A percentile compares a stretch with the other conserved stretches of the same genome.
Conservation (phyloP, 257 asterid species). For the Penstemon eatonii region DNA sequence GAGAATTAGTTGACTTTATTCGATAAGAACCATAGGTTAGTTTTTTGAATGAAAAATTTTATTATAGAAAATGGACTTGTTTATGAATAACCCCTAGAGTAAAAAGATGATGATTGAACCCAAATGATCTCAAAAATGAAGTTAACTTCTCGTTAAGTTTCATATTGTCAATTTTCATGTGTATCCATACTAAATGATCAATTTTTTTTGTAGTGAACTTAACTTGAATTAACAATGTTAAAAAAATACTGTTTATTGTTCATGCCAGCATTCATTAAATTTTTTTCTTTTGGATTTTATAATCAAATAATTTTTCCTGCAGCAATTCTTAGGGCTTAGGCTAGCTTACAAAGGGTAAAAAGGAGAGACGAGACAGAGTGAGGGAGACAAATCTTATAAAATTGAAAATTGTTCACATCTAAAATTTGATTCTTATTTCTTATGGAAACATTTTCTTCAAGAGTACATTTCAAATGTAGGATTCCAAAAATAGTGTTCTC, state of each 20-base stretch:
- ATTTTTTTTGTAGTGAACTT: neutral
- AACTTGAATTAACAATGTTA: no score
- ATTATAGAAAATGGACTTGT: no score
- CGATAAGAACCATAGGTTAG: no score
- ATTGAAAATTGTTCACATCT: slow-evolving; percentile 23
- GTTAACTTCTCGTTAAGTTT: neutral
- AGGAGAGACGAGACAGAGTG: neutral
- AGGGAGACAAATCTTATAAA: neutral
- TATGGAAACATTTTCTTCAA: slow-evolving; percentile 25
- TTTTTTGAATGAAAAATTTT: no score
- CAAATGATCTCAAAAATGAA: neutral
- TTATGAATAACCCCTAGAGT: neutral
- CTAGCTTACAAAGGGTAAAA: slow-evolving; percentile 14
- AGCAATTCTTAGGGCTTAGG: slow-evolving; percentile 32
- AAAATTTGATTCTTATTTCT: slow-evolving; percentile 2
- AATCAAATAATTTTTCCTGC: slow-evolving; percentile 15
- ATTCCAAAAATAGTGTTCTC: slow-evolving; percentile 26
- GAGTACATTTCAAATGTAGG: slow-evolving; percentile 31
- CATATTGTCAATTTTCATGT: neutral
- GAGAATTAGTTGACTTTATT: no score
- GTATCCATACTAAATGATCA: no score
- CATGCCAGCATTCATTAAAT: no score
- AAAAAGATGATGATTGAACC: neutral
- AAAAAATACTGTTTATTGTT: no score
- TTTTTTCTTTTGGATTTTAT: no score